Base-by-base conservation (phyloP, 2,329 filamentous ascomycete species). In the Fusarium sp. region DNA sequence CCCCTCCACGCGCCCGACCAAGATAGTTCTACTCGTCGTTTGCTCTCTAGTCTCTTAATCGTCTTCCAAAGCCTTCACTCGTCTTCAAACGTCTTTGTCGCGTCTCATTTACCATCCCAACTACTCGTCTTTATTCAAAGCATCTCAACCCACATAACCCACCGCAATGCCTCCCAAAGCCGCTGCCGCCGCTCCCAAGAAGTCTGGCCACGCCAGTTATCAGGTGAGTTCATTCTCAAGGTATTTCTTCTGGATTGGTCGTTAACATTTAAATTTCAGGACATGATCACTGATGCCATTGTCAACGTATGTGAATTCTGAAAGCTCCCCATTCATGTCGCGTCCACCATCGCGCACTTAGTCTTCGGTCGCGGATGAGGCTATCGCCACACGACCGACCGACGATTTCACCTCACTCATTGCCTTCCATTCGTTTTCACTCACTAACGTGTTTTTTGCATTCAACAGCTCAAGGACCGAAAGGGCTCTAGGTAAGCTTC, bases 201-300 rank as follows among this genome's bases (percentile, higher is more conserved):
- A 87, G 83, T 86, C 89, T 84, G 75, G 83, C 73, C 88, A 90
- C 78, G 86, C 85, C 79, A 87, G 87, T 73, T 90, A 90, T 83
- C 89, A 90, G 87, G 89, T 90, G 81, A 77, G 87, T 83, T 76
- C 45, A 31, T 52, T 47, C 48, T 62, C 55, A 35, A 35, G 44
- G 33, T 62, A 36, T 58, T 69, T 42, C 63, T 24, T 35, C 41
- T 11, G 33, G 22, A 58, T 28, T 59, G 47, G 31, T 47, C 36
- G 45, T 55, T 77, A 38, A 69, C 55, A 55, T 49, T 66, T 65
- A 66, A 56, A 57, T 41, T 72, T 41, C 69, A 90, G 89, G 88
- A 90, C 79, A 90, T 90, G 89, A 90, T 90, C 80, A 89, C 85
- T 60, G 88, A 90, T 80, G 89, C 88, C 62, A 90, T 90, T 80